Percentiles rank a stretch among this genome's conserved stretches.
Conservation (phyloP, 192 early-diverging fungal species). For the Coemansia biformis region DNA sequence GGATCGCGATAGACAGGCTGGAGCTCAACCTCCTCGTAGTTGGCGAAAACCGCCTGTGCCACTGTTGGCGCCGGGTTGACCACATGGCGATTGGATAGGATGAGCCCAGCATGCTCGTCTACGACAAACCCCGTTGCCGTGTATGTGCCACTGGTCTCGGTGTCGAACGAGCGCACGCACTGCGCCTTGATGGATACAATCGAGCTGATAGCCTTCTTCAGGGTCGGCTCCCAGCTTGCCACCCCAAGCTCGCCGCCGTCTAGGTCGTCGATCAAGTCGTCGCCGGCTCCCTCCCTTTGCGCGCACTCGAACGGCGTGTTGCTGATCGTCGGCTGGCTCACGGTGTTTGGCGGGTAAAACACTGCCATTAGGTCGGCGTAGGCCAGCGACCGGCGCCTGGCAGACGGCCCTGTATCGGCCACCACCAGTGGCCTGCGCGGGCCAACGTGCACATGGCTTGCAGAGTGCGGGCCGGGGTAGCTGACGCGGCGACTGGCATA, state of each 20-base stretch:
- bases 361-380: constrained; percentile 48
- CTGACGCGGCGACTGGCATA: constrained; percentile 7
- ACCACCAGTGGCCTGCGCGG: constrained; percentile 24
- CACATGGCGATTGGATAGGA: constrained; percentile 76
- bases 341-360: constrained; percentile 42
- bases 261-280: constrained; percentile 1
- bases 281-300: constrained; percentile 9
- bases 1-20: constrained; percentile 74
- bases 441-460: constrained; percentile 4
- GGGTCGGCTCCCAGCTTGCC: constrained; percentile 62
- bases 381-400: constrained; percentile 34
- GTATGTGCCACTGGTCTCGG: constrained; percentile 67
- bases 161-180: constrained; percentile 73
- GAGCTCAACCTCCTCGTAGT: constrained; percentile 74
- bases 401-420: constrained; percentile 19
- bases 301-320: constrained; percentile 38
- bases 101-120: constrained; percentile 64
- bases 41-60: constrained; percentile 65
- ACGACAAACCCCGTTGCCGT: constrained; percentile 75
- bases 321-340: constrained; percentile 41
- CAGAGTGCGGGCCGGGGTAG: background rate
- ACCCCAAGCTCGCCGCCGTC: too few species aligned
- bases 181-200: constrained; percentile 74
- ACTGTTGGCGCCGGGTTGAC: constrained; percentile 68
- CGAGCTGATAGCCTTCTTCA: constrained; percentile 67